Evolutionary conservation across 306 rosid species (phyloP).

Genomic region (Acacia acuminata): DNA sequence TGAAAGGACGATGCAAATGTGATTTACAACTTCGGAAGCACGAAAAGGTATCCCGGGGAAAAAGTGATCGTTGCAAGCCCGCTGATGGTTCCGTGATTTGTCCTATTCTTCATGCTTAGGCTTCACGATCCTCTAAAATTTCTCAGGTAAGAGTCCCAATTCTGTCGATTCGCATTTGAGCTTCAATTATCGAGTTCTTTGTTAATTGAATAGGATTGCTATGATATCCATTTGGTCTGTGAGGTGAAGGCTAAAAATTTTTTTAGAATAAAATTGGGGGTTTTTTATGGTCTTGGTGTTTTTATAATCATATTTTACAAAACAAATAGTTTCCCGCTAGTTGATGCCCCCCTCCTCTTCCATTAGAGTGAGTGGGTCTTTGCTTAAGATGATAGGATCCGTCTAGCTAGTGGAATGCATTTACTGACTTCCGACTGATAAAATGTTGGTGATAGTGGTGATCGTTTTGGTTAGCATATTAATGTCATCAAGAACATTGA

Average conservation of each 20-base stretch:
- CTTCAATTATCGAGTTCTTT: conserved; percentile 5
- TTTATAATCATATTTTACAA: not conserved
- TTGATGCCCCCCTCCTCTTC: not conserved
- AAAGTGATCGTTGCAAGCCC: not conserved
- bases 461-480: conserved; percentile 25
- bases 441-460: conserved; percentile 18
- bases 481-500: conserved; percentile 75
- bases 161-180: conserved; percentile 20
- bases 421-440: conserved; percentile 6
- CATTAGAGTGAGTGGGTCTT: not conserved
- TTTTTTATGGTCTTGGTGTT: conserved; percentile 1
- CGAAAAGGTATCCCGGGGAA: not conserved
- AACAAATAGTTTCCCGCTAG: not conserved
- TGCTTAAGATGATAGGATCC: conserved; percentile 8
- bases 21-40: not conserved
- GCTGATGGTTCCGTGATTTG: not conserved
- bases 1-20: not conserved
- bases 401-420: conserved; percentile 14
- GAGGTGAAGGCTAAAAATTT: not conserved
- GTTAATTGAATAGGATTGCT: not conserved
- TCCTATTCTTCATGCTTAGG: not conserved
- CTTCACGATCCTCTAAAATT: not conserved
- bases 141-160: conserved; percentile 25
- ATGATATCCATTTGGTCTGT: not conserved
- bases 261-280: conserved; percentile 17